Base-by-base conservation (phyloP, 2,329 filamentous ascomycete species). In the Colletotrichum shisoi region DNA sequence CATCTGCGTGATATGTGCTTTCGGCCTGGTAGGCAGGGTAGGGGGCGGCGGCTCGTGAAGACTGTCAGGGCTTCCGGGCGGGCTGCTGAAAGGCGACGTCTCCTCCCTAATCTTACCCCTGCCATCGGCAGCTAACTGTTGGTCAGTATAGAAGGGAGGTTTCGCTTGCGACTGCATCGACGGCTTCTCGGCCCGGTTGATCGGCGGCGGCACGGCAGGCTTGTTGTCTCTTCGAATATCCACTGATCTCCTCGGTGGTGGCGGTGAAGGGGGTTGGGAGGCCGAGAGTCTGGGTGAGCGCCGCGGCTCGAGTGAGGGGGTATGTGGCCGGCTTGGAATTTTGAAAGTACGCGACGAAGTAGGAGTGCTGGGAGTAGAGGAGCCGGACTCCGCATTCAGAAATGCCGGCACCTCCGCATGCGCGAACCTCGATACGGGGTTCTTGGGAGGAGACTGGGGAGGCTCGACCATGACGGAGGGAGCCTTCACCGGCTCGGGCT, bases 41-140 rank as follows among this genome's bases (percentile, higher is more conserved):
- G 85, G 84, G 8, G 82, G 82, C 7, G 80, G 79, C n/a, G 80
- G 79, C n/a, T 80, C 79, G n/a, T 84, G 81, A 0, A 81, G 75
- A 61, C 84, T 89, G 63, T 86, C 88, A 4, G 87, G 85, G 74
- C 90, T 94, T 71, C 88, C 89, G 0, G 94, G 93, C 19, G 93
- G 93, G 42, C 93, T 97, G 73, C 84, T 93, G 74, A 97, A 97
- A 0, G 94, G 94, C 1, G 94, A 97, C 0, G 88, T 74, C 73
- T 81, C 79, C 68, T 81, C 76, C 74, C 78, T 51, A 74, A 81
- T 40, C 73, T 80, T 72, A 49, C 70, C 78, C 73, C 70, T 76
- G 69, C 71, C 63, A 46, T 81, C 79, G 27, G 75, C 70, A 6
- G 69, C 62, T 19, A 69, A 70, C 45, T 63, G 68, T 21, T 60